Evolutionary conservation across 2,329 filamentous ascomycete species (phyloP).

Genomic region (Arthrobotrys megalospora): DNA sequence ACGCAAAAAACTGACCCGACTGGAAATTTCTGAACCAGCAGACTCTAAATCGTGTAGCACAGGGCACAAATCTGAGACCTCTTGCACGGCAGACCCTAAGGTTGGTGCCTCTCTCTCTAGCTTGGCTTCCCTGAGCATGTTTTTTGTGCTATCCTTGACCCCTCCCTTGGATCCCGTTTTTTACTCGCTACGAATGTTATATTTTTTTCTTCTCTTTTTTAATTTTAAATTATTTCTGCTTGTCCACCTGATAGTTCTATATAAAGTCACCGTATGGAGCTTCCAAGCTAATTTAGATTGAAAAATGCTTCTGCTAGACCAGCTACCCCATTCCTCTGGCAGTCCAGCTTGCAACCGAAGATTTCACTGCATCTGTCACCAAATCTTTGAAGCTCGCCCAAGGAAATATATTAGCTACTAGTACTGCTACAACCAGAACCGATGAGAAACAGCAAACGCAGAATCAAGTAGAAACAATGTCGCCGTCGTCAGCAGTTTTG

Average conservation of each 20-base stretch:
- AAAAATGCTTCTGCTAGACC: constrained; percentile 22
- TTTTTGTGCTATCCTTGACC: constrained; percentile 34
- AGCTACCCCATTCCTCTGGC: constrained; percentile 46
- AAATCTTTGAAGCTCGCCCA: constrained; percentile 39
- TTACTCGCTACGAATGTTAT: constrained; percentile 27
- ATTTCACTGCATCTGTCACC: constrained; percentile 46
- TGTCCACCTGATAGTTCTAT: constrained; percentile 16
- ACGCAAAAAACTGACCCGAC: constrained; percentile 50
- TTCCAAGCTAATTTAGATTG: constrained; percentile 9
- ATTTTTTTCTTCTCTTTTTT: no score
- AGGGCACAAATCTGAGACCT: constrained; percentile 60
- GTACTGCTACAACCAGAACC: constrained; percentile 2
- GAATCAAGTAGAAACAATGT: constrained; percentile 29
- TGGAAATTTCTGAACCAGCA: constrained; percentile 47
- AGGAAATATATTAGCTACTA: constrained; percentile 6
- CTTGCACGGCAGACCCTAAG: constrained; percentile 48
- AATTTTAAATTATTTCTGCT: constrained; percentile 25
- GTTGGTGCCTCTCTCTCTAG: constrained; percentile 38
- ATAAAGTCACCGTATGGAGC: constrained; percentile 17
- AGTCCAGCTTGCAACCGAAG: constrained; percentile 28
- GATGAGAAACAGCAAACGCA: constrained; percentile 12
- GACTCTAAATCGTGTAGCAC: constrained; percentile 53
- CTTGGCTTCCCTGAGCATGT: constrained; percentile 37
- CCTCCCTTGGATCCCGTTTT: constrained; percentile 15
- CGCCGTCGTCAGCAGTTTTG: constrained; percentile 29